Evolutionary conservation across 495 filamentous ascomycete genomes (phyloP).

Genomic region (Penicillium malachiteum): DNA sequence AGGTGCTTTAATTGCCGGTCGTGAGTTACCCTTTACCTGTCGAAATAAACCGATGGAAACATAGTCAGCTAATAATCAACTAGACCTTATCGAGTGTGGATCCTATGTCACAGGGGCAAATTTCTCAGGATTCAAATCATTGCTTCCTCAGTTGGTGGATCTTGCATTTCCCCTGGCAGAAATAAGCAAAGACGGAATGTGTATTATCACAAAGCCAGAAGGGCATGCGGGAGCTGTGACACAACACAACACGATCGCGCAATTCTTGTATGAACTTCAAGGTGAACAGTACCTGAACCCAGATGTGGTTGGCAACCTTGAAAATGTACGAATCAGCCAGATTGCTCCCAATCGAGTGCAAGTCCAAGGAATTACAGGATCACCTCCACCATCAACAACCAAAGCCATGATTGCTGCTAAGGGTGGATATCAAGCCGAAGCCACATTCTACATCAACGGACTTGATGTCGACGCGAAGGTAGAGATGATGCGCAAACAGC

Average conservation of each 20-base stretch:
- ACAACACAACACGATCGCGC: constrained; percentile 46
- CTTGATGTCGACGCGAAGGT: constrained; percentile 9
- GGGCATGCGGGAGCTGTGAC: constrained; percentile 24
- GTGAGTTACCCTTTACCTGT: constrained; percentile 29
- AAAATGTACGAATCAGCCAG: constrained; percentile 37
- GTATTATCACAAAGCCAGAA: constrained; percentile 29
- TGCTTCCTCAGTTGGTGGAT: constrained; percentile 30
- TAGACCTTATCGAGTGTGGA: constrained; percentile 51
- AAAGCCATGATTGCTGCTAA: constrained; percentile 52
- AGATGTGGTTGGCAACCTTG: constrained; percentile 51
- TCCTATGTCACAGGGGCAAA: constrained; percentile 53
- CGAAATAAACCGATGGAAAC: not conserved
- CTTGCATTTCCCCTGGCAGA: constrained; percentile 42
- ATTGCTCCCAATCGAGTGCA: constrained; percentile 27
- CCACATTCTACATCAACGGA: constrained; percentile 14
- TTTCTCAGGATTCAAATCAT: constrained; percentile 47
- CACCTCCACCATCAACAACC: constrained; percentile 52
- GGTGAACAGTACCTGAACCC: constrained; percentile 52
- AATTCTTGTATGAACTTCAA: constrained; percentile 59
- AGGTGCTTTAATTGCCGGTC: constrained; percentile 45
- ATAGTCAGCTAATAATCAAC: not conserved
- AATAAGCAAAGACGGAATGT: constrained; percentile 29
- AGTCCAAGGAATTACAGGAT: constrained; percentile 43
- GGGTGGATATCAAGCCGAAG: constrained; percentile 43
- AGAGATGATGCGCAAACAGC: not conserved